Evolutionary conservation across 805 yeast genomes (phyloP), one percentile per base, ranked within the genome.

Genomic region (Candida adriatica): DNA sequence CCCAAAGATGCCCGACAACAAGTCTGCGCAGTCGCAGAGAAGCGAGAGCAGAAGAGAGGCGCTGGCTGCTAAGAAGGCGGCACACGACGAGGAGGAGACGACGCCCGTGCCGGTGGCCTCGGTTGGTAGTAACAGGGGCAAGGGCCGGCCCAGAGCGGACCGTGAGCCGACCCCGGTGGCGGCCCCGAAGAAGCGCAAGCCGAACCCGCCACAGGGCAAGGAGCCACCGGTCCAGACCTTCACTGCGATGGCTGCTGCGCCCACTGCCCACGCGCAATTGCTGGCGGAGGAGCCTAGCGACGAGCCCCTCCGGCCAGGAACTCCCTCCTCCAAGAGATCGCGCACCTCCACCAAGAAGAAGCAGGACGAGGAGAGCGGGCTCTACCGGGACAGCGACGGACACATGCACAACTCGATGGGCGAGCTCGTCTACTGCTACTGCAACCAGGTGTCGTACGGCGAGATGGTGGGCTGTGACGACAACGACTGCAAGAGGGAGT

Each of bases 391-490:
- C 22, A 35, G 25, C 11, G 34, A 31, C 9, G 41, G 40, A 11
- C 39, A 32, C 13, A 38, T 45, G 38, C 43, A 46, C 25, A 33
- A 35, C 29, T 20, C 45, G n/a, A 30, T 43, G 29, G 67, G 65
- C 15, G 96, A 88, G 49, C 95, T 94, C 1, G 73, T 87, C 2
- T 90, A 90, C 55, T 92, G 98, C 58, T 88, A 90, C 61, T 92
- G 98, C 61, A 85, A 87, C 55, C 96, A 88, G 55, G 95, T 88
- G 1, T 90, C 96, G 5, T 92, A 83, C 53, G 98, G 98, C 13
- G 97, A 92, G 51, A 92, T 92, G 98, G 96, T 92, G 38, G 98
- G 95, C 2, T 92, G 98, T 61, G 98, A 92, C 51, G 96, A 96
- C 9, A 88, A 84, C 21, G 75, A 79, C 37, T 90, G 97, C 62